phyloP scores from a whole-genome alignment of 768 basidiomycete species.

The Leccinum broughii region DNA sequence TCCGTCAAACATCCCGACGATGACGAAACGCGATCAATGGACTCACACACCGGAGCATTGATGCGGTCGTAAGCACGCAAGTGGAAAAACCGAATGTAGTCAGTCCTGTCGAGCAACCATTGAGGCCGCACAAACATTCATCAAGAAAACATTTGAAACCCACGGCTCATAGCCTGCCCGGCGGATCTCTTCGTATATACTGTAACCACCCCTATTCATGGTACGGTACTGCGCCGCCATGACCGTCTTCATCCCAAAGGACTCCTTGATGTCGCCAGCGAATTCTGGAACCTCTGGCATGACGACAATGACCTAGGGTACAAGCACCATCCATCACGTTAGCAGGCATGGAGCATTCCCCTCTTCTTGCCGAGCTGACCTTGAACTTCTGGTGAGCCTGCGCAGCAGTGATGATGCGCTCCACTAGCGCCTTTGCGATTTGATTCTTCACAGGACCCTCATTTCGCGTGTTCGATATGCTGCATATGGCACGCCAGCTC shows the following conservation, averaged over 20 bases:
- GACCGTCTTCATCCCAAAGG: conserved; percentile 68
- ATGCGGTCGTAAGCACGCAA: conserved; percentile 89
- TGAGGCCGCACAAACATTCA: neutral
- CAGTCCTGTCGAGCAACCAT: conserved; percentile 44
- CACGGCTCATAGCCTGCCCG: conserved; percentile 80
- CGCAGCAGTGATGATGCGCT: conserved; percentile 85
- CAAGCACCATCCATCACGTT: neutral
- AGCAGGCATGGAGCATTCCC: neutral
- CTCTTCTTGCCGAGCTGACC: conserved; percentile 37
- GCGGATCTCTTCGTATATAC: conserved; percentile 82
- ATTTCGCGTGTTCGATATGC: conserved; percentile 71
- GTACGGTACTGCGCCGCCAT: conserved; percentile 88
- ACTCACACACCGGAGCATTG: conserved; percentile 68
- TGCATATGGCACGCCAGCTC: conserved; percentile 30
- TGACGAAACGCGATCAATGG: neutral
- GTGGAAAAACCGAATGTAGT: conserved; percentile 92
- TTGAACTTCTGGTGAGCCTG: conserved; percentile 72
- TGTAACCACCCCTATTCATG: conserved; percentile 86
- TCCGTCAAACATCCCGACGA: conserved; percentile 26
- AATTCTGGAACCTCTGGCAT: conserved; percentile 95
- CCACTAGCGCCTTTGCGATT: conserved; percentile 80
- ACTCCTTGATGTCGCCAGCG: conserved; percentile 75
- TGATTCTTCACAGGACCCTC: conserved; percentile 75
- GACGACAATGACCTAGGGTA: conserved; percentile 69
- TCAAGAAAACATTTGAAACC: conserved; percentile 23